Conservation (phyloP, 345 rosid genomes). For the Eucalyptus marginata region DNA sequence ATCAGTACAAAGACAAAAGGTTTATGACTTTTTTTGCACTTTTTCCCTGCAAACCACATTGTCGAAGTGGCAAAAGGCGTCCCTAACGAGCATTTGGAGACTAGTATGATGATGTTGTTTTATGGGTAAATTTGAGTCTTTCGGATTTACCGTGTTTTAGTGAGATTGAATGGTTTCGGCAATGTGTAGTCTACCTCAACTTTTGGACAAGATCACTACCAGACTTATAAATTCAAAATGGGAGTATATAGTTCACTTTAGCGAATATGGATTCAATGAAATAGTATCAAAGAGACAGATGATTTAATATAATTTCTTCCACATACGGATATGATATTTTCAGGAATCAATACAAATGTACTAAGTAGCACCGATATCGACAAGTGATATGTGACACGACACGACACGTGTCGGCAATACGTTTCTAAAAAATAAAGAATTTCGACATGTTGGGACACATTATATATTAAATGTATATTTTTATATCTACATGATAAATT, state of each 20-base stretch:
- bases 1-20: too few relatives aligned
- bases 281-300: not conserved
- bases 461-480: too few relatives aligned
- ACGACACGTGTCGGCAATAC: too few relatives aligned
- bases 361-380: too few relatives aligned
- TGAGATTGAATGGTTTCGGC: not conserved
- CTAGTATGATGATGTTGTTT: not conserved
- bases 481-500: too few relatives aligned
- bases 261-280: not conserved
- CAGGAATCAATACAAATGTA: not conserved
- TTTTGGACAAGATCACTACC: not conserved
- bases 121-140: not conserved
- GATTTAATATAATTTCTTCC: not conserved
- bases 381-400: too few relatives aligned
- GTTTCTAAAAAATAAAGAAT: too few relatives aligned
- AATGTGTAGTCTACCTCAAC: not conserved
- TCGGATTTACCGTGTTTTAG: not conserved
- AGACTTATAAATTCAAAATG: not conserved
- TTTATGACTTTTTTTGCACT: too few relatives aligned
- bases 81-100: too few relatives aligned
- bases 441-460: fast-evolving
- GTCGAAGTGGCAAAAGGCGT: too few relatives aligned
- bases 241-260: not conserved
- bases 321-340: not conserved
- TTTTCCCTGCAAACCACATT: too few relatives aligned